Evolutionary conservation across 2,329 filamentous ascomycete species (phyloP), one percentile per base, ranked within the genome.

Genomic region (Fusarium multiceps): DNA sequence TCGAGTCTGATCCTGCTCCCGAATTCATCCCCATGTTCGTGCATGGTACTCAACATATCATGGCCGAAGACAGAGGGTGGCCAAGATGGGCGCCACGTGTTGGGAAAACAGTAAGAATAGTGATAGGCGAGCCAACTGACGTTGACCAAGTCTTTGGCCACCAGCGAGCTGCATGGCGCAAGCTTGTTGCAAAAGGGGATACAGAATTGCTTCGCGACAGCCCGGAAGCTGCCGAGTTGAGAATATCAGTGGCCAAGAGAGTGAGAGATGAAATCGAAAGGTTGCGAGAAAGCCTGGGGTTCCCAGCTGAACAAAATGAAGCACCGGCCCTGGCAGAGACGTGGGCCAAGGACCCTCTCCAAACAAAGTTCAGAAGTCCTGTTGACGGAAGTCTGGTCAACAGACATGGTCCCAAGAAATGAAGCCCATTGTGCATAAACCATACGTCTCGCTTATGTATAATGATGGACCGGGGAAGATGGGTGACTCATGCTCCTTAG

Each of bases 21-120:
- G 93, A 97, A 72, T 87, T 99, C 21, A 87, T 99, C 37, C 94
- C 96, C 45, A 95, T 99, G 81, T 99, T 97, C 85, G 91, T 98
- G 51, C 93, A 98, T 75, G 96, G 96, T 28, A 92, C 92, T 18
- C 92, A 98, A 77, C 82, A 91, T 63, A 85, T 97, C 72, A 98
- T 98, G 95, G 87, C 93, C 74, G 95, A 98, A 80, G 86, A 90
- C 61, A 88, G 96, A 47, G 82, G 81, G 4, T 97, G 90, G 74
- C 96, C 95, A 2, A 89, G 93, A 14, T 96, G 93, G 75, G 74
- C 97, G 16, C 96, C 96, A 2, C 88, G 95, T 5, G 81, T 89
- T 13, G 89, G 91, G 54, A 91, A 93, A 72, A 86, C 85, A 9
- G 84, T 97, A 53, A 88, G 85, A 49, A 84, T 97, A 53, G 90